phyloP scores from a whole-genome alignment of 805 yeast genomes.

The Barnettozyma botsteinii region DNA sequence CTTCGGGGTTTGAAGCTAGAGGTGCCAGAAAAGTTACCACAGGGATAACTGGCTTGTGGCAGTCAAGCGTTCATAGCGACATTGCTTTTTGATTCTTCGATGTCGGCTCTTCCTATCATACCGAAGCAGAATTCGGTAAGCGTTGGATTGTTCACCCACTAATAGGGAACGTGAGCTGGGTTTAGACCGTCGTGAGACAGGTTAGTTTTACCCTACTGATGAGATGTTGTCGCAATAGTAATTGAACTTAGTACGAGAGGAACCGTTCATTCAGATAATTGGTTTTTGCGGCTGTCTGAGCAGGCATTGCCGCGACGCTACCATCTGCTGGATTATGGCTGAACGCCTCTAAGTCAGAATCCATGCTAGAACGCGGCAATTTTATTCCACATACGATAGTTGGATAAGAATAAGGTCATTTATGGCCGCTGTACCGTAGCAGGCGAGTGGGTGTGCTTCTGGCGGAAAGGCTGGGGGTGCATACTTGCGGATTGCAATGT shows the following conservation, averaged over 20 bases:
- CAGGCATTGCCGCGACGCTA: no score
- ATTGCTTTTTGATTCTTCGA: slow-evolving; percentile 2
- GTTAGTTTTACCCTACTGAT: no score
- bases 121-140: slow-evolving; percentile 1
- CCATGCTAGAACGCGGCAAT: no score
- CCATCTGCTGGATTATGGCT: no score
- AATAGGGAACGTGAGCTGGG: background rate
- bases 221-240: no score
- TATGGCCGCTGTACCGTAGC: background rate
- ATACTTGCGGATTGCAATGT: background rate
- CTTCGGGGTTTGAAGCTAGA: slow-evolving; percentile 1
- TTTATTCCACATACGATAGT: no score
- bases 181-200: slow-evolving; percentile 3
- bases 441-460: background rate
- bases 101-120: slow-evolving; percentile 2
- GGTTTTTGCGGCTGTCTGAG: no score
- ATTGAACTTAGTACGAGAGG: no score
- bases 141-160: background rate
- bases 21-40: slow-evolving; percentile 1
- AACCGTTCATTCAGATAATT: no score
- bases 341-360: no score
- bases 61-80: slow-evolving; percentile 2
- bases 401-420: no score
- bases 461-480: background rate
- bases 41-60: slow-evolving; percentile 1